Percentiles rank a stretch among this genome's conserved stretches.
phyloP scores from a whole-genome alignment of 169 alveolate genomes.

The Besnoitia besnoiti region DNA sequence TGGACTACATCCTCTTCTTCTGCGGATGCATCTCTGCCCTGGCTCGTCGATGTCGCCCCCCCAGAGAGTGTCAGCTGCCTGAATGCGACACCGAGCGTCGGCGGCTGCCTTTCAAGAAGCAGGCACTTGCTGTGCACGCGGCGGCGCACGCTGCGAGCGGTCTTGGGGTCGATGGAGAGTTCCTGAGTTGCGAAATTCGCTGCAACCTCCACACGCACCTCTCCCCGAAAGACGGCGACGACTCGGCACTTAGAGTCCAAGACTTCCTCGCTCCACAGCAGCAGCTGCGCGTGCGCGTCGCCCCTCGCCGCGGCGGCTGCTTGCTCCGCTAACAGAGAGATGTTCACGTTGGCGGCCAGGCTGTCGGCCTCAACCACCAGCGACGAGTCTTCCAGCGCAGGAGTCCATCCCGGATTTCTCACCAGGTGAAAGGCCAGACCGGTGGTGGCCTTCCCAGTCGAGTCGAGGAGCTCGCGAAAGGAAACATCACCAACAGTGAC shows the following conservation, averaged over 20 bases:
- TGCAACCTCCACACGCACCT: neutral
- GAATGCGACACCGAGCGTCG: neutral
- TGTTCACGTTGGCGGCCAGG: neutral
- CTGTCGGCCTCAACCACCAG: neutral
- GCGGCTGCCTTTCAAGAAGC: neutral
- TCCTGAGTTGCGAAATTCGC: slow-evolving; percentile 27
- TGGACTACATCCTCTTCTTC: neutral
- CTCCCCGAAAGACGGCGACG: slow-evolving; percentile 17
- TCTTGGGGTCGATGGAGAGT: neutral
- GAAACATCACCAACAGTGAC: neutral
- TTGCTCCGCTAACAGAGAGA: neutral
- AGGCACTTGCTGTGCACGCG: neutral
- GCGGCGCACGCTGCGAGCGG: neutral
- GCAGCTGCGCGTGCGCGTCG: neutral
- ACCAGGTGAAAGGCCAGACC: neutral
- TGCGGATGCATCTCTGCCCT: neutral
- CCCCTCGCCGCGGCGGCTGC: neutral
- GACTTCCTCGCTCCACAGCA: slow-evolving; percentile 3
- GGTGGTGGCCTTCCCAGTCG: neutral
- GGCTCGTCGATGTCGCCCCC: neutral
- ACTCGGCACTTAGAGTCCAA: neutral
- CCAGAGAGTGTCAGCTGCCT: neutral
- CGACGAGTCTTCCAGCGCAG: neutral
- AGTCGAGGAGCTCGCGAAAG: slow-evolving; percentile 28
- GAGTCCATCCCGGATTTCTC: neutral